A percentile compares a stretch with the other conserved stretches of the same genome.
These are phyloP conservation scores for Torulaspora delbrueckii DNA, from an alignment of 805 yeast species.

Conservation along the genomic window DNA sequence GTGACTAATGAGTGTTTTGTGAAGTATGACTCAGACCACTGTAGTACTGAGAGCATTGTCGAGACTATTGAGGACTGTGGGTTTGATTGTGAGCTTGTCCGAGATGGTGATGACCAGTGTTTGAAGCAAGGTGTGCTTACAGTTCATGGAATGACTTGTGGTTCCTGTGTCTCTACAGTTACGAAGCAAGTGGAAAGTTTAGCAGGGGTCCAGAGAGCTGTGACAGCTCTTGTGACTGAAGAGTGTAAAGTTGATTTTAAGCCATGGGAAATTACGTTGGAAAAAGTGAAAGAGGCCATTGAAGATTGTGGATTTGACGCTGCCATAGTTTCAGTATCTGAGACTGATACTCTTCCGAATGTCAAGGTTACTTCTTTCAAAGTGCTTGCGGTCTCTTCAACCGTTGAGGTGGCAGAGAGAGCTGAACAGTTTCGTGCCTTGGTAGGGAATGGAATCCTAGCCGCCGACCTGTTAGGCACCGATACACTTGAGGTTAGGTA, in stretches of 20 bases:
- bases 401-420: slow-evolving; percentile 27
- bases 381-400: slow-evolving; percentile 59
- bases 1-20: slow-evolving; percentile 69
- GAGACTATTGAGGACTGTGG: slow-evolving; percentile 71
- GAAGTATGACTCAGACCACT: slow-evolving; percentile 38
- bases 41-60: slow-evolving; percentile 36
- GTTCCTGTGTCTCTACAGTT: slow-evolving; percentile 72
- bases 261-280: slow-evolving; percentile 28
- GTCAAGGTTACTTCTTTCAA: slow-evolving; percentile 29
- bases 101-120: slow-evolving; percentile 1
- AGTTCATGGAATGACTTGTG: slow-evolving; percentile 83
- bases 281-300: slow-evolving; percentile 46
- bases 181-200: slow-evolving; percentile 47
- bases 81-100: slow-evolving; percentile 44
- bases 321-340: slow-evolving; percentile 6
- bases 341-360: slow-evolving; percentile 1
- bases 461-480: slow-evolving; percentile 2
- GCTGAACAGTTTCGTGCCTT: slow-evolving; percentile 3
- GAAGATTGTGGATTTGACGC: slow-evolving; percentile 79
- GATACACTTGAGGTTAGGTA: slow-evolving; percentile 38
- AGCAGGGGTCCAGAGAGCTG: slow-evolving; percentile 49
- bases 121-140: slow-evolving; percentile 9
- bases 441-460: slow-evolving; percentile 8
- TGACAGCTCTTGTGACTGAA: slow-evolving; percentile 73
- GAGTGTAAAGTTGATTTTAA: slow-evolving; percentile 57